Conservation (phyloP, 2,329 filamentous ascomycete genomes). For the Trichoderma sp. region DNA sequence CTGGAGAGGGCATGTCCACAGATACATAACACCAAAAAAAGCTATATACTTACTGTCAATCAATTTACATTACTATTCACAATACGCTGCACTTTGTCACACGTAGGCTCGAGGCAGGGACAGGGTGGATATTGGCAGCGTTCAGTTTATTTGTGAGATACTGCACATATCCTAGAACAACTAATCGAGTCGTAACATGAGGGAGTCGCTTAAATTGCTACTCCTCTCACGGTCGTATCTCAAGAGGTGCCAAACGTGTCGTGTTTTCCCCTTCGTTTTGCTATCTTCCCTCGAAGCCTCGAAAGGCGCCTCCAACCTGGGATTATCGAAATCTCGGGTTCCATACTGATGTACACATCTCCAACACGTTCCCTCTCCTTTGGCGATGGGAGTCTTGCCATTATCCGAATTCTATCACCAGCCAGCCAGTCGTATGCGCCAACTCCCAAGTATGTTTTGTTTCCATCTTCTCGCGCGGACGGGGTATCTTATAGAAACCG, state of each 20-base stretch:
- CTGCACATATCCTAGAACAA: neutral
- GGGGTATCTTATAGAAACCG: neutral
- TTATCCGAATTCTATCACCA: neutral
- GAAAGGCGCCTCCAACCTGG: neutral
- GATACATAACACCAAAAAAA: conserved; percentile 11
- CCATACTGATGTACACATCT: neutral
- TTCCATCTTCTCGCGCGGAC: neutral
- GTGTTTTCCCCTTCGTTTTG: neutral
- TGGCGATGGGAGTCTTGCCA: neutral
- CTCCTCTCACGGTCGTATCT: neutral
- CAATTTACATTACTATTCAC: neutral
- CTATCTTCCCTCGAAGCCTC: neutral
- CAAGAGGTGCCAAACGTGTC: neutral
- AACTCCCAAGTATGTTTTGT: neutral
- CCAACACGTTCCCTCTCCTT: neutral
- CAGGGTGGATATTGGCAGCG: neutral
- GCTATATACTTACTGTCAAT: conserved; percentile 8
- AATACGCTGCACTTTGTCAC: neutral
- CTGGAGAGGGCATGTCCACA: neutral
- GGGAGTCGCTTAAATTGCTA: neutral
- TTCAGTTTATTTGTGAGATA: neutral
- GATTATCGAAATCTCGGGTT: neutral
- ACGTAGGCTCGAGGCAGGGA: neutral
- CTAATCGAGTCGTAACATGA: neutral
- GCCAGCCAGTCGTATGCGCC: neutral